These are phyloP conservation scores for Acer campestre DNA, from an alignment of 345 rosid genomes.

Conservation along the genomic window DNA sequence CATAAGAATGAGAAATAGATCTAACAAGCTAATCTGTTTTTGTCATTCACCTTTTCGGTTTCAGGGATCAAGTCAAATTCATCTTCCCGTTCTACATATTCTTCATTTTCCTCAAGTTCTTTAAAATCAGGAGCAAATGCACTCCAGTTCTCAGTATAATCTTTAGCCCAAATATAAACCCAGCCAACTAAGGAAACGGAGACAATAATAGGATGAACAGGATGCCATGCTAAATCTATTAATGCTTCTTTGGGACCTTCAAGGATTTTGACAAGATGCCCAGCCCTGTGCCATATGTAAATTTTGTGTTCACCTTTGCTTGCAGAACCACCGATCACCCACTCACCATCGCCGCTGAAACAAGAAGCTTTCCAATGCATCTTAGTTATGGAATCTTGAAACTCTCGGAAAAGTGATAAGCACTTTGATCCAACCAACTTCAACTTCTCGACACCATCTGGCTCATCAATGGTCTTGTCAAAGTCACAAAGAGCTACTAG, in stretches of 20 bases:
- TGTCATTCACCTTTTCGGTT: slow-evolving; percentile 74
- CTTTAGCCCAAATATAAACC: slow-evolving; percentile 99
- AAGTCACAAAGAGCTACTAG: slow-evolving; percentile 47
- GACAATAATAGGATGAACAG: slow-evolving; percentile 90
- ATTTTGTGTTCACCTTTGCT: slow-evolving; percentile 99
- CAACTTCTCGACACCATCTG: slow-evolving; percentile 67
- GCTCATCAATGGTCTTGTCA: slow-evolving; percentile 47
- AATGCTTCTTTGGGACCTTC: slow-evolving; percentile 99
- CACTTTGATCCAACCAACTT: slow-evolving; percentile 81
- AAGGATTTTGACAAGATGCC: slow-evolving; percentile 95
- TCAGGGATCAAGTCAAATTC: slow-evolving; percentile 93
- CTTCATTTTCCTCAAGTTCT: slow-evolving; percentile 99
- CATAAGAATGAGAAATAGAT: not conserved
- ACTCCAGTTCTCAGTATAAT: slow-evolving; percentile 98
- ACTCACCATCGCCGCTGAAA: slow-evolving; percentile 98
- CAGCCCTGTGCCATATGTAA: slow-evolving; percentile 97
- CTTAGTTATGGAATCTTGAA: slow-evolving; percentile 95
- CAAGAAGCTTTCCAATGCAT: slow-evolving; percentile 99
- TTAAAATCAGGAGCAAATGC: slow-evolving; percentile 99
- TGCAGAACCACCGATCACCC: slow-evolving; percentile 98
- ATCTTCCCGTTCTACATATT: slow-evolving; percentile 96
- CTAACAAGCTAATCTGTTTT: not conserved
- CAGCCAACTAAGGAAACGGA: slow-evolving; percentile 92
- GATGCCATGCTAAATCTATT: slow-evolving; percentile 99
- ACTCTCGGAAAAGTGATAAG: slow-evolving; percentile 80